Percentiles rank a stretch among this genome's conserved stretches.
Evolutionary conservation across 495 filamentous ascomycete genomes (phyloP).

Genomic region (Thermothielavioides terrestris): DNA sequence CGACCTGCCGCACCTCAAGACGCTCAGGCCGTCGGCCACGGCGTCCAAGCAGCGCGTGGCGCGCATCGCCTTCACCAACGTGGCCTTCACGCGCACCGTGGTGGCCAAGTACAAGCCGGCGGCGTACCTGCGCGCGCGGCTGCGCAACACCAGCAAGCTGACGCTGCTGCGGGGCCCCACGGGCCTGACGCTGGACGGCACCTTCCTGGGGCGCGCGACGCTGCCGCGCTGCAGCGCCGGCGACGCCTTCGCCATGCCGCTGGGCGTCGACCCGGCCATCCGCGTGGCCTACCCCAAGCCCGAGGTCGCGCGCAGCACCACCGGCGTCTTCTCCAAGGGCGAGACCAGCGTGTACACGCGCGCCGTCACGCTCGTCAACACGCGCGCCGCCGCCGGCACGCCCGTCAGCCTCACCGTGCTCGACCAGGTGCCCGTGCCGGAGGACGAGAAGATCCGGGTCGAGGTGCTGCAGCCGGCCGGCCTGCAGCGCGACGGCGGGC

Average conservation of each 20-base stretch:
- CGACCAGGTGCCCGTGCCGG: slow-evolving; percentile 59
- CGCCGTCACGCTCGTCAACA: slow-evolving; percentile 50
- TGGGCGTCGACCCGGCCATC: slow-evolving; percentile 60
- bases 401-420: slow-evolving; percentile 47
- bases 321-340: slow-evolving; percentile 49
- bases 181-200: slow-evolving; percentile 59
- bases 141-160: slow-evolving; percentile 51
- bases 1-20: slow-evolving; percentile 48
- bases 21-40: slow-evolving; percentile 33
- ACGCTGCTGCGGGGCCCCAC: slow-evolving; percentile 52
- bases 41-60: slow-evolving; percentile 42
- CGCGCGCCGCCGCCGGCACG: slow-evolving; percentile 36
- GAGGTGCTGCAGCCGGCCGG: slow-evolving; percentile 46
- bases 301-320: slow-evolving; percentile 43
- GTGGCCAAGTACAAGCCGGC: slow-evolving; percentile 58
- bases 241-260: slow-evolving; percentile 50
- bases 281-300: slow-evolving; percentile 55
- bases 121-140: slow-evolving; percentile 56
- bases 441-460: slow-evolving; percentile 54
- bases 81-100: slow-evolving; percentile 45
- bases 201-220: slow-evolving; percentile 54
- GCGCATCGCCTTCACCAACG: slow-evolving; percentile 31
- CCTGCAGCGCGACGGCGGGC: slow-evolving; percentile 40
- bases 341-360: slow-evolving; percentile 51
- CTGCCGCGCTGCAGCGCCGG: slow-evolving; percentile 52